Evolutionary conservation across 352 stramenopile species (phyloP).

Genomic region (Lagenidium giganteum): DNA sequence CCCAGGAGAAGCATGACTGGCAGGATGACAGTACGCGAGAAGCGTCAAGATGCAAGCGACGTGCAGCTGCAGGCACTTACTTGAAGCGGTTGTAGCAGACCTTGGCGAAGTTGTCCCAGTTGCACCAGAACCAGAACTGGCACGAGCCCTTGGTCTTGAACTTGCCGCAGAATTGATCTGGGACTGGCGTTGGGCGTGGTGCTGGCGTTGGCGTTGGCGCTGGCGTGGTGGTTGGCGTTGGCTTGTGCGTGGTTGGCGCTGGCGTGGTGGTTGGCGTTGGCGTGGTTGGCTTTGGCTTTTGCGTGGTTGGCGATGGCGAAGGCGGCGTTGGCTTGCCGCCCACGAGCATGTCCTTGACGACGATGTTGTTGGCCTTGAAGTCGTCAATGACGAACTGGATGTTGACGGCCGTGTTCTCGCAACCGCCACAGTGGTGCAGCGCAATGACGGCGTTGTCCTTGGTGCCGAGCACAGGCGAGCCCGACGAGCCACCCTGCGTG

Average conservation of each 20-base stretch:
- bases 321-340: no score
- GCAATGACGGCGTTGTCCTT: slow-evolving; percentile 24
- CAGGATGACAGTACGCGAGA: no score
- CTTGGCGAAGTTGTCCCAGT: slow-evolving; percentile 14
- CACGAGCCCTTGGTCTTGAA: slow-evolving; percentile 4
- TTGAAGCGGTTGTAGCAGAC: no score
- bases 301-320: no score
- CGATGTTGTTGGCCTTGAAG: slow-evolving; percentile 6
- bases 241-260: neutral
- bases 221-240: neutral
- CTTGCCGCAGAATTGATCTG: neutral
- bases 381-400: slow-evolving; percentile 9
- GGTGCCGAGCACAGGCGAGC: slow-evolving; percentile 17
- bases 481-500: slow-evolving; percentile 23
- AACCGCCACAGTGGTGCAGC: slow-evolving; percentile 27
- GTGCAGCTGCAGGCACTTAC: no score
- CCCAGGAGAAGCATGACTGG: no score
- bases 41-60: no score
- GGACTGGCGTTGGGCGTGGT: neutral
- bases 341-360: slow-evolving; percentile 9
- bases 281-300: no score
- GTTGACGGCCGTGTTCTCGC: slow-evolving; percentile 21
- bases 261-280: no score
- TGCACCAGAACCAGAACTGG: slow-evolving; percentile 14
- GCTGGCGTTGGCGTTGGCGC: neutral